Evolutionary conservation across 2,329 filamentous ascomycete species (phyloP), one percentile per base, ranked within the genome.

Genomic region (Trichoderma brevicompactum): DNA sequence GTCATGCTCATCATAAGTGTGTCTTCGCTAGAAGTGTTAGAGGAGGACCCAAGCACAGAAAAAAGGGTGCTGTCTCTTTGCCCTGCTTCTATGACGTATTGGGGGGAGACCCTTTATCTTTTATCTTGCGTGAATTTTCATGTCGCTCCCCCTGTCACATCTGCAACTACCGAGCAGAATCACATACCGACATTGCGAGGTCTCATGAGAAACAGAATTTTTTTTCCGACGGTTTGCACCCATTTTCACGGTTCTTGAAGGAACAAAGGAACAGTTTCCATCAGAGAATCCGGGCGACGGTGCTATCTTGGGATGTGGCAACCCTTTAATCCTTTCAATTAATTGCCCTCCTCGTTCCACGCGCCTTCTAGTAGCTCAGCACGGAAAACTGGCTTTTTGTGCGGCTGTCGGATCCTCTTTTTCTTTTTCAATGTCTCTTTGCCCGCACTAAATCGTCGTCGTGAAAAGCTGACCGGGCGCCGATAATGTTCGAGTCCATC

Each of bases 41-140:
- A 17, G n/a, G 28, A 52, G 17, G 10, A 48, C 46, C 38, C 44
- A 40, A 48, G 3, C 41, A 23, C 7, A 23, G 17, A 32, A 19
- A 49, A 49, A 28, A 40, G 15, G 15, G 32, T 60, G 55, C 19
- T 52, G 7, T 36, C 38, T 44, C 44, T 19, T 59, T 46, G 43
- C 43, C 55, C 55, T 48, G 43, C 44, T 59, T 59, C 55, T 59
- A 59, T 59, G 55, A 48, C 55, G 55, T 36, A 46, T 36, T n/a
- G n/a, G n/a, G 23, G 23, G 54, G 28, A 23, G 41, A 10, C 28
- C n/a, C 44, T 58, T 19, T 10, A 9, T 7, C 23, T 28, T 28
- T 28, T 28, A 28, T n/a, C 28, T 58, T 61, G 58, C 41, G 46
- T 61, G 58, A 61, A 61, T 61, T 61, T 23, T 17, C 2, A 40